Conservation (phyloP, 257 asterid species). For the Capsicum rhomboideum region DNA sequence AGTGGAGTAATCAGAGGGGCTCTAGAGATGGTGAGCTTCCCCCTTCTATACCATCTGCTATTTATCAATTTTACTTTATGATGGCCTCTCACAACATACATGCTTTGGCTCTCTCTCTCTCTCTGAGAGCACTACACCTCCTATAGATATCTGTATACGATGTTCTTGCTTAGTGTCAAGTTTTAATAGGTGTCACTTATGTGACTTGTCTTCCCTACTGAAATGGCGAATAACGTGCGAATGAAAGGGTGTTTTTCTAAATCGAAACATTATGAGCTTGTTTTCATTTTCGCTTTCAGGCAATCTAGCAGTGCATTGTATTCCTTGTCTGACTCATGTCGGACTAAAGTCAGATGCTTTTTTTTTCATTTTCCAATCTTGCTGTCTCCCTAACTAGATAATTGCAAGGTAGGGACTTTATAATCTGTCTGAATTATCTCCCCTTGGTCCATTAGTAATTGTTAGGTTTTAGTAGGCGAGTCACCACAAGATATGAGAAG, state of each 20-base stretch:
- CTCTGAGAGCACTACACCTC: not conserved
- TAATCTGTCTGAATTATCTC: not conserved
- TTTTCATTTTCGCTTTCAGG: not conserved
- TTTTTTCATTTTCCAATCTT: not conserved
- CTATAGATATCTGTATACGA: not conserved
- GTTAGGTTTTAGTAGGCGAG: not conserved
- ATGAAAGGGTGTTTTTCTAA: not conserved
- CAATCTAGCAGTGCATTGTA: not conserved
- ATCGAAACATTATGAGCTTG: not conserved
- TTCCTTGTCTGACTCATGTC: not conserved
- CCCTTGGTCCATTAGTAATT: not conserved
- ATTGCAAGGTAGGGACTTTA: not conserved
- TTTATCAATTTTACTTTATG: not conserved
- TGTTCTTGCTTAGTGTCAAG: not conserved
- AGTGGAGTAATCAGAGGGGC: conserved; percentile 97
- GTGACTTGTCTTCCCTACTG: not conserved
- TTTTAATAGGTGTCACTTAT: not conserved
- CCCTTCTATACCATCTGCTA: not conserved
- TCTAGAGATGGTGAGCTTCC: conserved; percentile 79
- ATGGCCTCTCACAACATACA: not conserved
- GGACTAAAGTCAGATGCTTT: not conserved
- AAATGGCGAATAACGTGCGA: not conserved
- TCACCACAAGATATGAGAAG: not conserved
- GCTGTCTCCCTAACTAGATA: not conserved
- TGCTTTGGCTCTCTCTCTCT: not conserved